Percentiles rank a stretch among this genome's conserved stretches.
These are phyloP conservation scores for Austroboletus novae-zelandiae DNA, from an alignment of 1,284 basidiomycete genomes.

Conservation along the genomic window DNA sequence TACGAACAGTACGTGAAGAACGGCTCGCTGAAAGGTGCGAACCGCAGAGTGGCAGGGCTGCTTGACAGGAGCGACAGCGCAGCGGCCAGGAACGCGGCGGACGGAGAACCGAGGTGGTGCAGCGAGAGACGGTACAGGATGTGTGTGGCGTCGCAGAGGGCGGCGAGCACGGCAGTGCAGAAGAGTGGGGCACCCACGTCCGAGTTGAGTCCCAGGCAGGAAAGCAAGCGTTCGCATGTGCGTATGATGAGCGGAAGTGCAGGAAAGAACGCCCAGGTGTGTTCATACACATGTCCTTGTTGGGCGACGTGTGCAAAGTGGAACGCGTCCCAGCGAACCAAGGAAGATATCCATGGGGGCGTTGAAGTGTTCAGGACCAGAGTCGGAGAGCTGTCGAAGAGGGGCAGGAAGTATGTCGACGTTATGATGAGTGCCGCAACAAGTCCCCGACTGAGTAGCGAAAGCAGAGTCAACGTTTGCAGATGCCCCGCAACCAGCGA, in stretches of 20 bases:
- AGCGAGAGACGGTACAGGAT: constrained; percentile 65
- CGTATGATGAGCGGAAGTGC: constrained; percentile 62
- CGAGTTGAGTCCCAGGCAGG: constrained; percentile 8
- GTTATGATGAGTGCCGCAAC: constrained; percentile 22
- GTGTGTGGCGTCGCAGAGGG: constrained; percentile 45
- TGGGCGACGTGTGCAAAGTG: constrained; percentile 74
- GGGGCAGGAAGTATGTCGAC: constrained; percentile 33
- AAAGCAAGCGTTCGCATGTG: constrained; percentile 28
- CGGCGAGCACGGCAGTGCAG: constrained; percentile 40
- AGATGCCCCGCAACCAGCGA: constrained; percentile 14
- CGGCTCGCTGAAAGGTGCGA: constrained; percentile 80
- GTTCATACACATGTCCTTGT: constrained; percentile 71
- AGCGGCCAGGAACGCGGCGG: constrained; percentile 59
- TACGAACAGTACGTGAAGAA: constrained; percentile 84
- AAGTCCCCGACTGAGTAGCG: constrained; percentile 23
- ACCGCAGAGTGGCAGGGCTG: constrained; percentile 71
- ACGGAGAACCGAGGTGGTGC: constrained; percentile 49
- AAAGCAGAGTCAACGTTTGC: constrained; percentile 21
- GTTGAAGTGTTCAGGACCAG: constrained; percentile 25
- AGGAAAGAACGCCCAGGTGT: constrained; percentile 88
- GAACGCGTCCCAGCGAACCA: constrained; percentile 88
- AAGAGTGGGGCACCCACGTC: constrained; percentile 27
- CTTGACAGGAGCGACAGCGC: constrained; percentile 78
- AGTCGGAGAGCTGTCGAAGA: constrained; percentile 47
- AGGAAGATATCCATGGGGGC: constrained; percentile 28